Conservation (phyloP, 2,329 filamentous ascomycete species). For the Fusarium drepaniforme region DNA sequence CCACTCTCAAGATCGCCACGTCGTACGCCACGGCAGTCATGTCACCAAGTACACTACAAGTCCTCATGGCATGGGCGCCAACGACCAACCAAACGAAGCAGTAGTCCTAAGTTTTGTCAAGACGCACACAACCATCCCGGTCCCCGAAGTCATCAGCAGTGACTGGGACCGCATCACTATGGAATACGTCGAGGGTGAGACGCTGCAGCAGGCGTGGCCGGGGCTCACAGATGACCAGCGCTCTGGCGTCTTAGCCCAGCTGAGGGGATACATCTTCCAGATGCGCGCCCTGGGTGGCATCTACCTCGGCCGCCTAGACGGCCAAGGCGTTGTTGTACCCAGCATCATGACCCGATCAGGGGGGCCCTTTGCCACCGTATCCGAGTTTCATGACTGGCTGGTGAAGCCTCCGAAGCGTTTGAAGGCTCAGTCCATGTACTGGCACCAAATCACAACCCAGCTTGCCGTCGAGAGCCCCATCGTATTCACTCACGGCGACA, state of each 20-base stretch:
- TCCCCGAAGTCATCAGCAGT: slow-evolving; percentile 42
- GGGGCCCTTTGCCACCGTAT: slow-evolving; percentile 35
- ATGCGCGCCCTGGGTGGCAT: slow-evolving; percentile 33
- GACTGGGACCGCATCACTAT: slow-evolving; percentile 45
- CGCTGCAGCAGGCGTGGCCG: slow-evolving; percentile 40
- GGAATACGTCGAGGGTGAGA: slow-evolving; percentile 44
- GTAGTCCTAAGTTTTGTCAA: slow-evolving; percentile 32
- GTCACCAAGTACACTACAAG: slow-evolving; percentile 39
- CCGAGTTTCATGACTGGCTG: slow-evolving; percentile 41
- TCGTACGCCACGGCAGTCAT: slow-evolving; percentile 32
- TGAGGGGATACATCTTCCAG: slow-evolving; percentile 39
- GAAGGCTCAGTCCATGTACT: slow-evolving; percentile 30
- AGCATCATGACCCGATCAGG: slow-evolving; percentile 39
- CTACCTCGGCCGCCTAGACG: slow-evolving; percentile 38
- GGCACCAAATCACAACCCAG: slow-evolving; percentile 40
- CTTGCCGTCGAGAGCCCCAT: slow-evolving; percentile 32
- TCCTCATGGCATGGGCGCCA: slow-evolving; percentile 29
- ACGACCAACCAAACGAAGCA: slow-evolving; percentile 36
- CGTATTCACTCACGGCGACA: slow-evolving; percentile 25
- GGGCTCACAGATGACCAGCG: slow-evolving; percentile 26
- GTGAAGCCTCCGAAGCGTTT: slow-evolving; percentile 31
- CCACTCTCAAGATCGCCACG: background rate
- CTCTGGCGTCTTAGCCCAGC: slow-evolving; percentile 29
- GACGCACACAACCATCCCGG: slow-evolving; percentile 41
- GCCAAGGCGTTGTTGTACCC: slow-evolving; percentile 37